Evolutionary conservation across 345 rosid genomes (phyloP).

Genomic region (Eucalyptus caleyi): DNA sequence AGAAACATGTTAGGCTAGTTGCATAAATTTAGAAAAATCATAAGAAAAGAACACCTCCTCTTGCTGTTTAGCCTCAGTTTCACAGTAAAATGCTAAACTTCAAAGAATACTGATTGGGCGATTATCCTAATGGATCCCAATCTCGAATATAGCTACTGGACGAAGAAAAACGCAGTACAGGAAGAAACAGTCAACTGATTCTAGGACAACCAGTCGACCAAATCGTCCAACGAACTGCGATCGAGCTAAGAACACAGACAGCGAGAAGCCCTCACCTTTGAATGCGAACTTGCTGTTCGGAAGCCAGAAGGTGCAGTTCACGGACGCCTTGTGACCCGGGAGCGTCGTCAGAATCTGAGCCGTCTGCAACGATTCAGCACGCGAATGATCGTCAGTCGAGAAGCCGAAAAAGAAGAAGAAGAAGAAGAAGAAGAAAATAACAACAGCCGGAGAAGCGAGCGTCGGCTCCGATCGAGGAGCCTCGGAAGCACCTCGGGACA

Average conservation of each 20-base stretch:
- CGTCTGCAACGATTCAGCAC: slow-evolving; percentile 15
- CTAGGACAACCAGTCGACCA: neutral
- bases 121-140: neutral
- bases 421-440: neutral
- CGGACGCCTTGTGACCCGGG: slow-evolving; percentile 74
- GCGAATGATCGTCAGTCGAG: neutral
- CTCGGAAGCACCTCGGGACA: slow-evolving; percentile 39
- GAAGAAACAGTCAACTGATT: neutral
- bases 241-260: neutral
- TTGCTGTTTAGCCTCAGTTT: neutral
- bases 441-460: neutral
- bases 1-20: neutral
- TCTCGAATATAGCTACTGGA: neutral
- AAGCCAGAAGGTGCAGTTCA: slow-evolving; percentile 89
- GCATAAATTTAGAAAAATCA: neutral
- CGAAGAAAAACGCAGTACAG: neutral
- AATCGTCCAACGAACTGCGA: neutral
- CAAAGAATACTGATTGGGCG: neutral
- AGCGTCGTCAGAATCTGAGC: slow-evolving; percentile 85
- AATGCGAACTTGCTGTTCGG: slow-evolving; percentile 66
- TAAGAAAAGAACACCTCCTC: neutral
- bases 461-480: neutral
- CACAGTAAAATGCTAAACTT: neutral
- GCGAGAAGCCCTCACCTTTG: slow-evolving; percentile 32
- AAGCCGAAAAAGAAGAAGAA: neutral